Base-by-base conservation (phyloP, 495 filamentous ascomycete genomes). In the Hypoxylon lienhwacheense region DNA sequence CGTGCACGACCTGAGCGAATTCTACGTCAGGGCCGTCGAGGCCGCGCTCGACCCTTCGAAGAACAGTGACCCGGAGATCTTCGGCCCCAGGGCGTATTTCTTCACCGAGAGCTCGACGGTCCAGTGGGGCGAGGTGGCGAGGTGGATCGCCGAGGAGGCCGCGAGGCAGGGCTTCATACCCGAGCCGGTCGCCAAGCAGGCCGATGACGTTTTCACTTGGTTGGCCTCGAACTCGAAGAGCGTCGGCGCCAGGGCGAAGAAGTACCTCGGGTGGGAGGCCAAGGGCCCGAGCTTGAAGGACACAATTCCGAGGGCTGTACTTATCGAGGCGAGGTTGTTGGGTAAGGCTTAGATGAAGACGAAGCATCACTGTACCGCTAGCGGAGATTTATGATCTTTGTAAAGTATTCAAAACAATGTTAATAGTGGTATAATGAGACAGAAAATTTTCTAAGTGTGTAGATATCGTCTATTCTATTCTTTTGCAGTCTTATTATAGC, bases 71-170 rank as follows among this genome's bases (percentile, higher is more conserved):
- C 63, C 80, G 16, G 86, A 87, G 28, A 83, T 87, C 10, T 96
- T 88, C 82, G 85, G 84, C 5, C 70, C 77, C 6, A 76, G 86
- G 58, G 88, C 81, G 1, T 91, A 93, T 66, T 92, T 87, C 67
- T 80, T 91, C 51, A 77, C 80, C 26, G 85, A 89, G 67, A 85
- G 84, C 58, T 87, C 83, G 3, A 70, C 82, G 39, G 85, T 88
- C 63, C 59, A 52, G 20, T 93, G 87, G 88, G 83, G 82, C 24
- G 80, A 89, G 36, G 67, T 91, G 19, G 74, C 85, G 28, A 74
- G 74, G 20, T 66, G 69, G 15, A 70, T 93, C 52, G 86, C 82
- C 0, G 66, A 79, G 46, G 77, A 78, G 59, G 84, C 85, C 4
- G 73, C 81, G 36, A 77, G 81, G 55, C 80, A 85, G 68, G 83